Percentiles rank a stretch among this genome's conserved stretches.
Evolutionary conservation across 2,329 filamentous ascomycete species (phyloP).

Genomic region (Samsoniella hepiali): DNA sequence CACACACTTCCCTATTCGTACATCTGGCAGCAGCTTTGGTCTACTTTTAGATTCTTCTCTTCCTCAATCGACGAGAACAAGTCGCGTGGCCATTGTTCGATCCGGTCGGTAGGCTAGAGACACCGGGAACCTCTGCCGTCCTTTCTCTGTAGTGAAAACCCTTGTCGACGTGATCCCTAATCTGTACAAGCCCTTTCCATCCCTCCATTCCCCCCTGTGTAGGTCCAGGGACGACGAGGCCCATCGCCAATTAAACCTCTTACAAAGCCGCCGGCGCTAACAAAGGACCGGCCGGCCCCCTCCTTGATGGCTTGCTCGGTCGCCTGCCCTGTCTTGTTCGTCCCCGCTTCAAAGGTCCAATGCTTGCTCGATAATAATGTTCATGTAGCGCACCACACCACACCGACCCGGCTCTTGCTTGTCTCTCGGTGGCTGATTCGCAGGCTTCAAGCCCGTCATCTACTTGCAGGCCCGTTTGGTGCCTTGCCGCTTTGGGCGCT

Average conservation of each 20-base stretch:
- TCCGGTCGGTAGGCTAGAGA: background rate
- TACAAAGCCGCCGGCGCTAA: background rate
- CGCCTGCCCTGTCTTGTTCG: background rate
- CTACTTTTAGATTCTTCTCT: background rate
- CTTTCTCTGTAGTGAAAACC: background rate
- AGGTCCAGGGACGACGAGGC: background rate
- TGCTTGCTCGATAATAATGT: too few relatives aligned
- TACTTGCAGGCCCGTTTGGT: background rate
- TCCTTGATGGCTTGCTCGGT: background rate
- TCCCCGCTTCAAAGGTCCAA: too few relatives aligned
- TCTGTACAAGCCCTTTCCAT: background rate
- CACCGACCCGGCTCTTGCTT: background rate
- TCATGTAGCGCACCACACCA: background rate
- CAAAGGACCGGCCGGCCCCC: background rate
- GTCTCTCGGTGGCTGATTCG: background rate
- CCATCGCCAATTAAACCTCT: slow-evolving; percentile 9
- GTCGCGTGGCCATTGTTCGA: background rate
- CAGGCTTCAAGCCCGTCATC: background rate
- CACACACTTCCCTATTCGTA: background rate
- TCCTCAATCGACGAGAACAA: background rate
- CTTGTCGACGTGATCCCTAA: background rate
- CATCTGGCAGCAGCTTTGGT: background rate
- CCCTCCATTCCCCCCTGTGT: background rate
- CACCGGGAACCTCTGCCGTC: background rate
- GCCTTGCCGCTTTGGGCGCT: slow-evolving; percentile 5